Evolutionary conservation across 2,329 filamentous ascomycete species (phyloP).

Genomic region (Phyllosticta capitalensis): DNA sequence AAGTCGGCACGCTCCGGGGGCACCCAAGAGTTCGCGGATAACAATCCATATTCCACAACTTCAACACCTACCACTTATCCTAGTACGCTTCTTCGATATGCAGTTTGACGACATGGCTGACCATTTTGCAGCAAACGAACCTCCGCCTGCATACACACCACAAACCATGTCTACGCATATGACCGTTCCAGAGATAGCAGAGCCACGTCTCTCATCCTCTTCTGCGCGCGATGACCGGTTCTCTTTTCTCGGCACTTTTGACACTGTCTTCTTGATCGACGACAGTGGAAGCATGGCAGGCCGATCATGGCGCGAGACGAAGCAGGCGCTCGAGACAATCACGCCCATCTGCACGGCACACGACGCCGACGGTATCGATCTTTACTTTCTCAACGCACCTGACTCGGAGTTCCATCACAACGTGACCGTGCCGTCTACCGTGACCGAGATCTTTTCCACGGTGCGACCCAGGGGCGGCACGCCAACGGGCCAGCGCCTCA

Average conservation of each 20-base stretch:
- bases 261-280: constrained; percentile 85
- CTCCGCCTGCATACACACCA: constrained; percentile 34
- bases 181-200: background rate
- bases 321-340: constrained; percentile 60
- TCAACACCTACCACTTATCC: constrained; percentile 30
- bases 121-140: constrained; percentile 23
- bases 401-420: constrained; percentile 53
- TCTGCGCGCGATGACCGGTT: constrained; percentile 54
- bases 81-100: constrained; percentile 18
- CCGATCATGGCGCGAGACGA: constrained; percentile 65
- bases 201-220: constrained; percentile 1
- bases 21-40: constrained; percentile 15
- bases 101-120: background rate
- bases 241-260: constrained; percentile 67
- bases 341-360: constrained; percentile 71
- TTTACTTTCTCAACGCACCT: constrained; percentile 78
- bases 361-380: constrained; percentile 77
- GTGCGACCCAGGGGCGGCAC: constrained; percentile 60
- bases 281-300: constrained; percentile 84
- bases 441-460: constrained; percentile 60
- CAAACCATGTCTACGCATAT: background rate
- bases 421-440: constrained; percentile 47
- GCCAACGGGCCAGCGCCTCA: constrained; percentile 63
- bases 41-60: constrained; percentile 16
- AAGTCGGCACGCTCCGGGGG: constrained; percentile 12